phyloP scores from a whole-genome alignment of 345 rosid genomes.

The Diplotaxis tenuifolia region DNA sequence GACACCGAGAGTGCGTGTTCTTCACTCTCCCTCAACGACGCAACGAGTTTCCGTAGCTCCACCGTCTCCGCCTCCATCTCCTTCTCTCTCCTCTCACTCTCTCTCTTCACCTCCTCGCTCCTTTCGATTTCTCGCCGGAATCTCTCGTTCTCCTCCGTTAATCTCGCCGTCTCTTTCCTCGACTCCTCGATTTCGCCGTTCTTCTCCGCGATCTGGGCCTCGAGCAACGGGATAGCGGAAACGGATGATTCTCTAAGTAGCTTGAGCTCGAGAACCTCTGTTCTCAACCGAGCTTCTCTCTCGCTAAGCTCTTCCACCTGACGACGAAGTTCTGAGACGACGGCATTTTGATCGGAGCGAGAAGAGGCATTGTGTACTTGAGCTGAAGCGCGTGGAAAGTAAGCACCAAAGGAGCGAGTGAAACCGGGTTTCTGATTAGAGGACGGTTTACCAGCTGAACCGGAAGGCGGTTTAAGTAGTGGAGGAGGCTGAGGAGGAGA shows the following conservation, averaged over 20 bases:
- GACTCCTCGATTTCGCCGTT: constrained; percentile 42
- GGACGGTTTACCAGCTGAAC: constrained; percentile 16
- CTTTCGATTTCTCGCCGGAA: constrained; percentile 37
- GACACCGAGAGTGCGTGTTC: constrained; percentile 53
- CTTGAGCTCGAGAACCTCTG: constrained; percentile 74
- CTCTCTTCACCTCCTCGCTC: constrained; percentile 27
- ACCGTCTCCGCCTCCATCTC: constrained; percentile 48
- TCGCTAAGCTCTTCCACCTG: constrained; percentile 76
- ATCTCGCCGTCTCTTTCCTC: constrained; percentile 36
- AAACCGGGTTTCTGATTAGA: constrained; percentile 44
- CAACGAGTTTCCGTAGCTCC: constrained; percentile 49
- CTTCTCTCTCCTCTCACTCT: constrained; percentile 45
- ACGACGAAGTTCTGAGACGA: constrained; percentile 62
- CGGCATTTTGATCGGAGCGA: constrained; percentile 51
- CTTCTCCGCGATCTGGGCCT: constrained; percentile 48
- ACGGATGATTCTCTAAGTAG: constrained; percentile 61
- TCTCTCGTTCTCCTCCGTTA: constrained; percentile 52
- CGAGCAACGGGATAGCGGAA: constrained; percentile 70
- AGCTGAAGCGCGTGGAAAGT: constrained; percentile 94
- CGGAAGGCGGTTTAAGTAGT: constrained; percentile 30
- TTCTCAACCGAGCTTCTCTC: constrained; percentile 61
- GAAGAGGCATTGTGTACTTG: constrained; percentile 68
- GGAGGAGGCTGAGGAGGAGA: constrained; percentile 45
- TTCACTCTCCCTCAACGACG: constrained; percentile 42
- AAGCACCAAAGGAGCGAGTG: constrained; percentile 73